These are phyloP conservation scores for Saprolegnia diclina DNA, from an alignment of 352 stramenopile genomes.

Conservation along the genomic window DNA sequence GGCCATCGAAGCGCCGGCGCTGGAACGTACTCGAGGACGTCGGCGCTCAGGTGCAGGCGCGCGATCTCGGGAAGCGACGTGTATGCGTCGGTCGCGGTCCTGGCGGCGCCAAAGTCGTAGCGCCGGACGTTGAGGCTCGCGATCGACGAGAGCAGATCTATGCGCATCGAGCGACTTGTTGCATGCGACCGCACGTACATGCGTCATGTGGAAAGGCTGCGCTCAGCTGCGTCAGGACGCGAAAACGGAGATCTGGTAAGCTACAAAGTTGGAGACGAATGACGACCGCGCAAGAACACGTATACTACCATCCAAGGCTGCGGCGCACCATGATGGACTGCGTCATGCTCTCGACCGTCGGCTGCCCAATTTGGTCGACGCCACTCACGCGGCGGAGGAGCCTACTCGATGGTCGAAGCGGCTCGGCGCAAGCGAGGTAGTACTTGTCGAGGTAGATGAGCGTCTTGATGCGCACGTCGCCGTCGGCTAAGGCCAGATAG, in stretches of 20 bases:
- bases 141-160: constrained; percentile 14
- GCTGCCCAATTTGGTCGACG: constrained; percentile 1
- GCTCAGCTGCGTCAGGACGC: constrained; percentile 3
- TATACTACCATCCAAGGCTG: background rate
- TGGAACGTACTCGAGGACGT: constrained; percentile 8
- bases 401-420: background rate
- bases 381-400: background rate
- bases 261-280: background rate
- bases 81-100: background rate
- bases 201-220: constrained; percentile 11
- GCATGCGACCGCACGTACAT: background rate
- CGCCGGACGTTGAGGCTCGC: constrained; percentile 1
- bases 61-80: constrained; percentile 2
- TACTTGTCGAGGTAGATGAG: constrained; percentile 22
- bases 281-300: background rate
- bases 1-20: background rate
- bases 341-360: background rate
- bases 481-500: constrained; percentile 18
- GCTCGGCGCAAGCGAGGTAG: background rate
- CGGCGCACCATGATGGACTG: background rate
- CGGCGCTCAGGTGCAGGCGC: background rate
- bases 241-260: constrained; percentile 15
- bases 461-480: constrained; percentile 3
- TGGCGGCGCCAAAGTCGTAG: background rate
- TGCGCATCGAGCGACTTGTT: background rate